phyloP scores from a whole-genome alignment of 2,329 filamentous ascomycete species.

The Talaromyces sp. region DNA sequence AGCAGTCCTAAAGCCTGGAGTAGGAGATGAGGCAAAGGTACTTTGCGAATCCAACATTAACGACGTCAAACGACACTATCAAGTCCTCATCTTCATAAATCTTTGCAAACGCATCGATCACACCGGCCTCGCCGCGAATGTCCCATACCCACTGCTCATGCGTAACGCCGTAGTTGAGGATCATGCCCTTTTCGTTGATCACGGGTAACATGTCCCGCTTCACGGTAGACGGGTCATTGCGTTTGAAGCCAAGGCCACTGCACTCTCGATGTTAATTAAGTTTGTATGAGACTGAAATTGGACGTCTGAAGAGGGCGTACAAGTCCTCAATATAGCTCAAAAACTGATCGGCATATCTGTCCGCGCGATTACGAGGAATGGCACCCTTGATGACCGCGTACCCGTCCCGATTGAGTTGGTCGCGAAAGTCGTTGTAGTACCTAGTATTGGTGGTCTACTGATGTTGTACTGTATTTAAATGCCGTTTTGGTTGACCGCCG shows the following conservation, averaged over 20 bases:
- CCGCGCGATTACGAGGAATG: not conserved
- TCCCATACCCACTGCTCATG: slow-evolving; percentile 31
- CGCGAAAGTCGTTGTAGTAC: slow-evolving; percentile 38
- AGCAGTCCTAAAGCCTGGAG: slow-evolving; percentile 9
- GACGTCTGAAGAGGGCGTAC: not conserved
- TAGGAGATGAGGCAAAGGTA: not conserved
- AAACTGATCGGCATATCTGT: not conserved
- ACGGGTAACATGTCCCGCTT: slow-evolving; percentile 43
- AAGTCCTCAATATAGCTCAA: not conserved
- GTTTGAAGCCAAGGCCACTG: not conserved
- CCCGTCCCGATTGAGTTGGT: slow-evolving; percentile 39
- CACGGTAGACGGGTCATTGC: slow-evolving; percentile 17
- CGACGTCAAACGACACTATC: slow-evolving; percentile 21
- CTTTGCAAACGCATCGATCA: slow-evolving; percentile 39
- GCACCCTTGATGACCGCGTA: not conserved
- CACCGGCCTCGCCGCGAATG: slow-evolving; percentile 30
- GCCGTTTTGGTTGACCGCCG: not conserved
- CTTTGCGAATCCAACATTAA: slow-evolving; percentile 14
- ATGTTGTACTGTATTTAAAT: not conserved
- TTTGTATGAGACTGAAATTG: not conserved
- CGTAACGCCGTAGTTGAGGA: slow-evolving; percentile 5
- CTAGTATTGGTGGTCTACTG: not conserved
- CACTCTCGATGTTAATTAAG: not conserved
- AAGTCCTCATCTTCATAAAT: slow-evolving; percentile 31
- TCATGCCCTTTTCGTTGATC: slow-evolving; percentile 38